Conservation (phyloP, 305 asterid genomes). For the Fraxinus sp. region DNA sequence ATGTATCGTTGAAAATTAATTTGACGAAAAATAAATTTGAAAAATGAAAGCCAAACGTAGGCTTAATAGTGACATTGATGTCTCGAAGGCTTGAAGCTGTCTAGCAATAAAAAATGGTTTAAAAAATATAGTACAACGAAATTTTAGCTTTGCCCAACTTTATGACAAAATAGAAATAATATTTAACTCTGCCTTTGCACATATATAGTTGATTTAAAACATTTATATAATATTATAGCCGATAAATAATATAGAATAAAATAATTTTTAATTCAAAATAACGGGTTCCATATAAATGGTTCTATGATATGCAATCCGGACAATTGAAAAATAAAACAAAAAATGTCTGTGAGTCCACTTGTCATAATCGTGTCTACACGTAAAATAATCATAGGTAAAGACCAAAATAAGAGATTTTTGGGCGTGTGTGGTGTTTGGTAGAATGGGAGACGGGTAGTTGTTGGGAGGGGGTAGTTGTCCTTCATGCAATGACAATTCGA, state of each 20-base stretch:
- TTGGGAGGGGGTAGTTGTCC: background rate
- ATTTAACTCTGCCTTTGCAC: background rate
- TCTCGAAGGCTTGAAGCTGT: background rate
- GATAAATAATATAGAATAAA: too few relatives aligned
- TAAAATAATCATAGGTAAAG: background rate
- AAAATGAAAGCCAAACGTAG: background rate
- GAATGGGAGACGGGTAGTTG: background rate
- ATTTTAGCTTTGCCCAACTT: background rate
- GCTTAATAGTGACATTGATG: background rate
- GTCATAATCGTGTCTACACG: background rate
- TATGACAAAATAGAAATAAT: background rate
- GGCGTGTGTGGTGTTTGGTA: background rate
- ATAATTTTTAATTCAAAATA: background rate
- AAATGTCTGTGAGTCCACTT: background rate
- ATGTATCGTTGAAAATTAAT: background rate
- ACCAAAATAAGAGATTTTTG: background rate
- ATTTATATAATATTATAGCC: too few relatives aligned
- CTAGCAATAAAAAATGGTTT: background rate
- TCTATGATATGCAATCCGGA: background rate
- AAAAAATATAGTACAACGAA: background rate
- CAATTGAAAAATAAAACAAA: background rate
- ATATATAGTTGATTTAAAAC: background rate
- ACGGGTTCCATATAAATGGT: background rate
- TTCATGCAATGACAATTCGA: background rate
- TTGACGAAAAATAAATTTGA: background rate